Base-by-base conservation (phyloP, 805 yeast species). In the Hanseniaspora osmophila region DNA sequence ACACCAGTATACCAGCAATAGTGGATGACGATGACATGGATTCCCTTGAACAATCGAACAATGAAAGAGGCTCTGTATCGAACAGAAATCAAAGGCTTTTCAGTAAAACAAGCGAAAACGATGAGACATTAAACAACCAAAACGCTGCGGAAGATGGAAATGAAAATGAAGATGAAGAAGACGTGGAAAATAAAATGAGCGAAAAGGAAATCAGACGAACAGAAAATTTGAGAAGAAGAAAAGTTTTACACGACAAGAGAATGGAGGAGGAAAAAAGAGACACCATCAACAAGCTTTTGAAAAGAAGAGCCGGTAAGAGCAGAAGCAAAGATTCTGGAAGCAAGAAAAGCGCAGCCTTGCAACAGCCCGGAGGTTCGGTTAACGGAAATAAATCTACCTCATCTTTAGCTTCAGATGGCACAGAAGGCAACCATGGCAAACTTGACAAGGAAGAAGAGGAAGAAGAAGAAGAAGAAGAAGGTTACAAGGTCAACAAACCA, bases 231-330 rank as follows among this genome's bases (percentile, higher is more conserved):
- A 73, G 97, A 54, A 77, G 87, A 61, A 71, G 98, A 52, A 84
- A 83, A 60, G 88, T 90, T 58, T 73, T 86, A 54, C 78, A 80
- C 52, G 87, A 80, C 55, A 80, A 81, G 64, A 77, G 81, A 51
- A 65, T 85, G 37, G 96, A 88, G 57, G 96, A 85, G 60, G 97
- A 92, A 62, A 92, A 92, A 59, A 75, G 80, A 57, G 96, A 90
- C 51, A 88, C 96, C 0, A 70, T 90, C 51, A 90, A 90, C 60
- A 85, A 84, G 60, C 67, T 90, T 51, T 68, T 90, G 51, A 80
- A 84, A 62, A 78, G 88, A 61, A 73, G 95, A 51, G 95, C 96
- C 0, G 77, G 76, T 42, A 82, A 82, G 58, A 74, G 77, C 0
- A 67, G 82, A 51, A 74, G 56, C 37, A 51, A 52, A 39, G 39